Percentiles rank a stretch among this genome's conserved stretches.
These are phyloP conservation scores for Mortierella sp. DNA, from an alignment of 371 early-diverging fungal species.

Conservation along the genomic window DNA sequence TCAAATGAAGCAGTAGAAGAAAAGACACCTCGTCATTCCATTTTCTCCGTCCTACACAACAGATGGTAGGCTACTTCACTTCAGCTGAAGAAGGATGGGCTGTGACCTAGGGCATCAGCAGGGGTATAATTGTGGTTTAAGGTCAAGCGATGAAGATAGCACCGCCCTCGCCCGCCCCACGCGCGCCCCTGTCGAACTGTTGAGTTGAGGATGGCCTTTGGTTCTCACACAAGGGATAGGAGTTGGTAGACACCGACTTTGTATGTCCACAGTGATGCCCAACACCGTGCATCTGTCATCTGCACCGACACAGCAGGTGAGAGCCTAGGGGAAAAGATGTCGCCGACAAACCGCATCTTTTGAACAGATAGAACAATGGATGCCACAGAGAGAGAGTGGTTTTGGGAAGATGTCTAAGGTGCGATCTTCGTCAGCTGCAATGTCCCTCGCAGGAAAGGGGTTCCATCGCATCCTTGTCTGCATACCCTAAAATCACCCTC, in stretches of 20 bases:
- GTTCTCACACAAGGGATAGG: too few species aligned
- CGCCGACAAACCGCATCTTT: neutral
- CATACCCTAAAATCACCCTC: neutral
- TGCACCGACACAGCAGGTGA: slow-evolving; percentile 6
- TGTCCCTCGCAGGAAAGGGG: neutral
- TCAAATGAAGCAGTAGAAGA: neutral
- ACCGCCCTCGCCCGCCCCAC: too few species aligned
- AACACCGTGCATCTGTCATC: neutral
- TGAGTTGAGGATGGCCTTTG: too few species aligned
- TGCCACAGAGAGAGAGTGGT: neutral
- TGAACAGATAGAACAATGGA: neutral
- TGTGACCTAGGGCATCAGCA: too few species aligned
- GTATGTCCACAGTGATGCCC: neutral
- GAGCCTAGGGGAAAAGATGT: neutral
- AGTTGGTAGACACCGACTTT: too few species aligned
- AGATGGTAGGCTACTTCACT: too few species aligned
- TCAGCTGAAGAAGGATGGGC: too few species aligned
- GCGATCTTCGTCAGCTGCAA: slow-evolving; percentile 3
- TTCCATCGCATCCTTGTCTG: neutral
- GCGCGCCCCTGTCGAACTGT: too few species aligned
- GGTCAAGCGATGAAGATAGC: too few species aligned
- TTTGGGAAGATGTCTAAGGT: neutral
- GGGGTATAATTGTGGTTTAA: too few species aligned
- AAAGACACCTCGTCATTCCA: too few species aligned
- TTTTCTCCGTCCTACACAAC: too few species aligned